These are phyloP conservation scores for Dactylellina sp. DNA, from an alignment of 2,329 filamentous ascomycete species.

Conservation along the genomic window DNA sequence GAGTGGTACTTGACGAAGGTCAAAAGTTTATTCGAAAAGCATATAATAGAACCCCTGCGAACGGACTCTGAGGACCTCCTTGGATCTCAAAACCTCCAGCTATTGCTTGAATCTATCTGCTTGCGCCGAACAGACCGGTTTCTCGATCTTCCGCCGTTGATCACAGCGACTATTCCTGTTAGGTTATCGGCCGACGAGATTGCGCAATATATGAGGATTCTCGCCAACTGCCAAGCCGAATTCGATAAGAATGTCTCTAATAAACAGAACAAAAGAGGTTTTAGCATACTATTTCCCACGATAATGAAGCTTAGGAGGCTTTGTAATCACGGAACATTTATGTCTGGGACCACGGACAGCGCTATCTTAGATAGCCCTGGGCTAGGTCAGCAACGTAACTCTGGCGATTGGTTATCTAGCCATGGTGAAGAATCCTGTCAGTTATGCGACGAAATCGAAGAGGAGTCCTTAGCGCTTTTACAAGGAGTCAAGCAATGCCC, in stretches of 20 bases:
- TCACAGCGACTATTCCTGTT: conserved; percentile 4
- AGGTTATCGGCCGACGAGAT: background rate
- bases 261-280: background rate
- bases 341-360: no score
- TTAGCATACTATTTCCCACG: conserved; percentile 8
- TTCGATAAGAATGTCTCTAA: conserved; percentile 1
- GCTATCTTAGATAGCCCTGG: no score
- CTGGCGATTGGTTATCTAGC: no score
- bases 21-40: conserved; percentile 64
- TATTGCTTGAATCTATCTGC: conserved; percentile 46
- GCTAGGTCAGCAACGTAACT: background rate
- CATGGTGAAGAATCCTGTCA: background rate
- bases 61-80: background rate
- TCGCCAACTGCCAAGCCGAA: conserved; percentile 6
- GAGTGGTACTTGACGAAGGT: conserved; percentile 37
- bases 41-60: conserved; percentile 64
- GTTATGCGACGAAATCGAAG: background rate
- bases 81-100: conserved; percentile 44
- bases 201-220: background rate
- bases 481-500: background rate
- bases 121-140: conserved; percentile 34
- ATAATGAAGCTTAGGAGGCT: conserved; percentile 19
- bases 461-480: background rate
- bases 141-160: conserved; percentile 8
- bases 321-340: conserved; percentile 22